These are phyloP conservation scores for Lodderomyces theae DNA, from an alignment of 1,139 yeast species.

Conservation along the genomic window DNA sequence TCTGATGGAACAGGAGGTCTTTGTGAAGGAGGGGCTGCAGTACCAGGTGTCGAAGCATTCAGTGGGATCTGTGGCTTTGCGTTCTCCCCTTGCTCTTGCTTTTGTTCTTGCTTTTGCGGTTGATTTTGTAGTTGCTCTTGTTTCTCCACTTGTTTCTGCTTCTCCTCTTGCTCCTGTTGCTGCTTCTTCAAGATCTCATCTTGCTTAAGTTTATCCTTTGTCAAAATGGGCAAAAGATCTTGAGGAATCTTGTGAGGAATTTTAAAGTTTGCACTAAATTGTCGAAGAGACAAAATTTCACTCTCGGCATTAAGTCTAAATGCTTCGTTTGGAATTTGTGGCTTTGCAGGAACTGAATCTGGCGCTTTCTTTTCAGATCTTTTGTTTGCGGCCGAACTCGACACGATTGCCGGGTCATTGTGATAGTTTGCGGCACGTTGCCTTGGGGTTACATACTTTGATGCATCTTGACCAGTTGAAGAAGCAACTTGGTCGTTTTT, in stretches of 20 bases:
- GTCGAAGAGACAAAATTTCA: conserved; percentile 75
- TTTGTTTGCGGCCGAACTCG: conserved; percentile 41
- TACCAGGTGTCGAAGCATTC: too few relatives aligned
- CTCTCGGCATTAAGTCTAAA: conserved; percentile 55
- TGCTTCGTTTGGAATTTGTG: conserved; percentile 34
- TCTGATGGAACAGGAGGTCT: too few relatives aligned
- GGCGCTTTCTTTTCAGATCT: conserved; percentile 17
- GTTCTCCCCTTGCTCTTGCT: background rate
- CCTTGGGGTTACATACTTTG: conserved; percentile 61
- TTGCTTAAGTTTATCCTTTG: conserved; percentile 66
- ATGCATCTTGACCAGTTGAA: conserved; percentile 16
- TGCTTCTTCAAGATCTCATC: conserved; percentile 52
- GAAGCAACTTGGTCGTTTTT: too few relatives aligned
- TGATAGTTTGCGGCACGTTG: conserved; percentile 64
- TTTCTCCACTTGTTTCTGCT: conserved; percentile 13
- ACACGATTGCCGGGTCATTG: conserved; percentile 75
- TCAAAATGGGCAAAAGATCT: conserved; percentile 71
- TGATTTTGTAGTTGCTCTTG: conserved; percentile 16
- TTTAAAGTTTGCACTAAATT: conserved; percentile 80
- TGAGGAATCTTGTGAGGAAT: conserved; percentile 71
- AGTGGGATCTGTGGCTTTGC: too few relatives aligned
- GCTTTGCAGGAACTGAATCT: conserved; percentile 36
- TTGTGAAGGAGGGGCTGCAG: conserved; percentile 9
- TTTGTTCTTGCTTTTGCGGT: conserved; percentile 12
- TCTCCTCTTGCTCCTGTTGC: conserved; percentile 17